A percentile compares a stretch with the other conserved stretches of the same genome.
Conservation (phyloP, 1,284 basidiomycete species). For the Ganoderma meredithae region DNA sequence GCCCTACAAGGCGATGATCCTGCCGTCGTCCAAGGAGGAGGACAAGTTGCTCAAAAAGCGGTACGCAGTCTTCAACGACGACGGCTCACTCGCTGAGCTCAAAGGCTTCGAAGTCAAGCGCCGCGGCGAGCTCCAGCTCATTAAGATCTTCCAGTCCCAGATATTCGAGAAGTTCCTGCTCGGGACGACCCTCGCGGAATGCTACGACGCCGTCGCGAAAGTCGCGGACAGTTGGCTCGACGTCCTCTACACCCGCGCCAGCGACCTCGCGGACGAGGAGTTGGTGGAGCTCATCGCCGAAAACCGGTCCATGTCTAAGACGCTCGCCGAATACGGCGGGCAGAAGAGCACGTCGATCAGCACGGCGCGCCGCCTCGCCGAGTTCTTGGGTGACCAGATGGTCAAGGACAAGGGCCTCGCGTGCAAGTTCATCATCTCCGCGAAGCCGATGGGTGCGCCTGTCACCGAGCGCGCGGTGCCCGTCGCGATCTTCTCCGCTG, state of each 20-base stretch:
- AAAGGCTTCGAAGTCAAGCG: slow-evolving; percentile 99
- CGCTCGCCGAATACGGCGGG: slow-evolving; percentile 93
- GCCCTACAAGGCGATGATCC: slow-evolving; percentile 98
- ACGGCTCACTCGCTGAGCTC: slow-evolving; percentile 95
- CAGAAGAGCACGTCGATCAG: slow-evolving; percentile 99
- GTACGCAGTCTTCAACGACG: slow-evolving; percentile 99
- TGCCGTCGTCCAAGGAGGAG: slow-evolving; percentile 99
- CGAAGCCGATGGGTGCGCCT: slow-evolving; percentile 91
- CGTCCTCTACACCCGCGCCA: slow-evolving; percentile 89
- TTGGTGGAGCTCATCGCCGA: slow-evolving; percentile 98
- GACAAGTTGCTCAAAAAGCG: slow-evolving; percentile 99
- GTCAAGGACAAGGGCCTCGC: slow-evolving; percentile 99
- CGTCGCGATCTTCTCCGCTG: slow-evolving; percentile 98
- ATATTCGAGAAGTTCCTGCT: slow-evolving; percentile 98
- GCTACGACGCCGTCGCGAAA: slow-evolving; percentile 93
- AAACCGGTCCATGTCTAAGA: slow-evolving; percentile 98
- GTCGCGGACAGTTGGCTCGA: slow-evolving; percentile 99
- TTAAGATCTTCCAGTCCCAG: slow-evolving; percentile 99
- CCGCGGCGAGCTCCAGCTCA: slow-evolving; percentile 96
- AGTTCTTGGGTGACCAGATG: slow-evolving; percentile 98
- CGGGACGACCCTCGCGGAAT: slow-evolving; percentile 92
- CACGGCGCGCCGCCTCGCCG: slow-evolving; percentile 93
- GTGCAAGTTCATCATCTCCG: slow-evolving; percentile 99
- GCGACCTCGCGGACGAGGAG: slow-evolving; percentile 89
- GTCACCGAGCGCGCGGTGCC: slow-evolving; percentile 98